These are phyloP conservation scores for Allomyces macrogynus DNA, from an alignment of 192 early-diverging fungal genomes.

Conservation along the genomic window DNA sequence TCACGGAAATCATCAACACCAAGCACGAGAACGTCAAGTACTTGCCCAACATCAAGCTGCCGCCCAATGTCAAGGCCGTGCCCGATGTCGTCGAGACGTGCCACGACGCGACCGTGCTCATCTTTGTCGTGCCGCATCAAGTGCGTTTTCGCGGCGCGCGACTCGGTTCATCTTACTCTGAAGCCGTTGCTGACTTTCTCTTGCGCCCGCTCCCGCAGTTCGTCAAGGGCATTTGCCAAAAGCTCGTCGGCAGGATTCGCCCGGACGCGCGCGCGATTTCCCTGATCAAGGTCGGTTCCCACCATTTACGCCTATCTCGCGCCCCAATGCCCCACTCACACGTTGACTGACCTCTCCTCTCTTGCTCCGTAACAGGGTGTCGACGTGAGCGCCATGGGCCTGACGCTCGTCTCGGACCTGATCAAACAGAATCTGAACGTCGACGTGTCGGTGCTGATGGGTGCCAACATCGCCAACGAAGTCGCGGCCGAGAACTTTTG, in stretches of 20 bases:
- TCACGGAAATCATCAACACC: conserved; percentile 88
- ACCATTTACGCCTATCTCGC: too few relatives aligned
- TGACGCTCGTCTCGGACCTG: conserved; percentile 57
- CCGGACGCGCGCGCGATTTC: conserved; percentile 71
- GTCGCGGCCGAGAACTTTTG: conserved; percentile 86
- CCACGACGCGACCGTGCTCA: conserved; percentile 65
- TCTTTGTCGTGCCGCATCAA: conserved; percentile 91
- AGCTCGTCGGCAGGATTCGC: conserved; percentile 53
- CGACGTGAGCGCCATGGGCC: conserved; percentile 49
- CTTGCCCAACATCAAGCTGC: conserved; percentile 65
- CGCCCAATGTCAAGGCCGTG: conserved; percentile 65
- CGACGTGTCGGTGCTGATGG: conserved; percentile 63
- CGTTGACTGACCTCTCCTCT: too few relatives aligned
- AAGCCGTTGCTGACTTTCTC: background rate
- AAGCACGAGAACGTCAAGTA: conserved; percentile 83
- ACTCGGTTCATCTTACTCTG: too few relatives aligned
- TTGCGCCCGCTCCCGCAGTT: conserved; percentile 29
- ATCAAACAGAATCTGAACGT: conserved; percentile 63
- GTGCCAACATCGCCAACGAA: conserved; percentile 94
- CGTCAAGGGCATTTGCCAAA: conserved; percentile 56
- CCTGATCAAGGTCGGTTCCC: conserved; percentile 48
- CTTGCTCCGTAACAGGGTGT: conserved; percentile 28
- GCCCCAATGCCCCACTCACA: too few relatives aligned
- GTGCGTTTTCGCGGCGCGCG: conserved; percentile 8
- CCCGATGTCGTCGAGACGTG: conserved; percentile 61